Base-by-base conservation (phyloP, 495 filamentous ascomycete species). In the Tetracladium setigerum region DNA sequence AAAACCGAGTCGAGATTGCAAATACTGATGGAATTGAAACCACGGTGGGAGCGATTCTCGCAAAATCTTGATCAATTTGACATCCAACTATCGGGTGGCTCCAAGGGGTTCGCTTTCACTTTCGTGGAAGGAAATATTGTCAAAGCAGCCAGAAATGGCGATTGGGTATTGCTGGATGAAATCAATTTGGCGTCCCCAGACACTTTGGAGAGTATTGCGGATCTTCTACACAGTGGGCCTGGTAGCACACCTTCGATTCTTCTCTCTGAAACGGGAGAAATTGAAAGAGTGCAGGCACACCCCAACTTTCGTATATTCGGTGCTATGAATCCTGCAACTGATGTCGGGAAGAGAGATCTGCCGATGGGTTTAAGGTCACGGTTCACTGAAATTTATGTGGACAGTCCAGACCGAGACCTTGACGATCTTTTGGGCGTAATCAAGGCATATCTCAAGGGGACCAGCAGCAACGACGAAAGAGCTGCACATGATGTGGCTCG, bases 241-340 rank as follows among this genome's bases (percentile, higher is more conserved):
- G 78, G 78, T 44, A 76, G 72, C 10, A 62, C 71, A 0, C 88
- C 89, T 1, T 95, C 86, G 12, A 79, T 99, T 32, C 68, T 96
- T 11, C 76, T 99, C 22, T 86, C 88, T 1, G 94, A 99, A 65
- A 89, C 87, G 32, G 94, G 92, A 41, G 85, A 89, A 48, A 82
- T 89, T 18, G 87, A 96, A 61, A 77, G 89, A 36, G 81, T 97
- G 8, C 78, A 82, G 43, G 90, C 89, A 1, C 92, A 99, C 61
- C 84, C 87, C 2, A 78, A 95, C 55, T 99, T 99, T 62, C 82
- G 94, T 30, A 84, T 99, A 18, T 97, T 99, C 64, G 94, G 86
- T 18, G 92, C 92, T 37, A 99, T 99, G 94, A 99, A 99, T 58
- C 94, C 94, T 37, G 91, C 94, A 10, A 97, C 91, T 11, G 94